Conservation (phyloP, 768 basidiomycete genomes). For the Amanita rimosa region DNA sequence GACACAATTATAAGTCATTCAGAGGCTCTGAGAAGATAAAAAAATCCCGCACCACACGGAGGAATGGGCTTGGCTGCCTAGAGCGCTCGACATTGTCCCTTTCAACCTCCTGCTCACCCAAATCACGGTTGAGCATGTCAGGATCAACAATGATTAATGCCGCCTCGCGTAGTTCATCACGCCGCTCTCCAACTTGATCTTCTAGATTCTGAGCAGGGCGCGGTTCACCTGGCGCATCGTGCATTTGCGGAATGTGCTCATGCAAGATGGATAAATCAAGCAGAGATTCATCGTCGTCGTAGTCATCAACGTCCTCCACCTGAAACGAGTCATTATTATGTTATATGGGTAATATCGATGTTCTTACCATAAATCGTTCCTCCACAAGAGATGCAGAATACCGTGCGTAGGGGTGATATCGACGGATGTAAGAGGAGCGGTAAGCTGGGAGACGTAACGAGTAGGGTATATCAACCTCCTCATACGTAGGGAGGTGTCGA, state of each 20-base stretch:
- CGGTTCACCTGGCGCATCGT: not conserved
- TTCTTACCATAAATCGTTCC: not conserved
- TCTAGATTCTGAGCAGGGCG: not conserved
- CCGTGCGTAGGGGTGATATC: not conserved
- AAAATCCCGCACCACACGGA: not conserved
- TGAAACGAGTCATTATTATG: not conserved
- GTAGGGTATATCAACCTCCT: not conserved
- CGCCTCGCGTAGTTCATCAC: not conserved
- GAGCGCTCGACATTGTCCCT: not conserved
- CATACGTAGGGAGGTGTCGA: not conserved
- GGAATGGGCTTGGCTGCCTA: not conserved
- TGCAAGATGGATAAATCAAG: not conserved
- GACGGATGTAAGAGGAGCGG: not conserved
- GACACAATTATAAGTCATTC: not conserved
- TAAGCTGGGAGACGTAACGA: not conserved
- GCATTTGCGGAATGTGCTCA: not conserved
- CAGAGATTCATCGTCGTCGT: not conserved
- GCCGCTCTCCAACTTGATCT: not conserved
- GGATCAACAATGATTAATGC: not conserved
- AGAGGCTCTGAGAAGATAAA: not conserved
- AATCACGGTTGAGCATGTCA: not conserved
- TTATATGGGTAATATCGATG: not conserved
- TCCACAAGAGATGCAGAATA: not conserved
- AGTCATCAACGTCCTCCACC: not conserved
- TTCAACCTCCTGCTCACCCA: not conserved